phyloP scores from a whole-genome alignment of 192 early-diverging fungal species.

The Podila epigama region DNA sequence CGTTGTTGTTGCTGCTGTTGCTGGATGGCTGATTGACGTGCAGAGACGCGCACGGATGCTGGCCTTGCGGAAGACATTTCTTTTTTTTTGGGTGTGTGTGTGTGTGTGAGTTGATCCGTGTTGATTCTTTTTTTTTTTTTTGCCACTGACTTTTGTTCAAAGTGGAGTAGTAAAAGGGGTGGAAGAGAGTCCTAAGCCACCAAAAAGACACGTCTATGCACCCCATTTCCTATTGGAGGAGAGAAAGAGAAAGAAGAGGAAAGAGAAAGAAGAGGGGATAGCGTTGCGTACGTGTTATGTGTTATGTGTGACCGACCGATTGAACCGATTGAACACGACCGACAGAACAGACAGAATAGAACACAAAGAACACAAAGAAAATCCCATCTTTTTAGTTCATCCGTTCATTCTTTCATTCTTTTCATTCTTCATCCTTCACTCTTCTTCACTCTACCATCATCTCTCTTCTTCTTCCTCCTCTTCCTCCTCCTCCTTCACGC shows the following conservation, averaged over 20 bases:
- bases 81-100: not conserved
- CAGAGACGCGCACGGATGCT: not conserved
- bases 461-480: not conserved
- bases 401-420: not conserved
- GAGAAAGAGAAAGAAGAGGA: no score
- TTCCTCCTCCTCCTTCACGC: not conserved
- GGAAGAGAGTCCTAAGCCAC: no score
- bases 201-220: no score
- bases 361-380: conserved; percentile 10
- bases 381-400: not conserved
- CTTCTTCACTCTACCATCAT: not conserved
- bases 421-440: not conserved
- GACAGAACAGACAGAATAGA: conserved; percentile 11
- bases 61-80: not conserved
- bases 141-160: no score
- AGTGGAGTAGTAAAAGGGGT: no score
- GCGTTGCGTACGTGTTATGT: no score
- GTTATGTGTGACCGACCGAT: no score
- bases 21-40: not conserved
- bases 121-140: not conserved
- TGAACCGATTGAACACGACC: no score
- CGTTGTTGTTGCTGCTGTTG: not conserved
- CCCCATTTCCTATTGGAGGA: no score
- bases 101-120: not conserved
- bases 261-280: no score